Percentiles rank a stretch among this genome's conserved stretches.
phyloP scores from a whole-genome alignment of 1,284 basidiomycete genomes.

The Taiwanofungus camphoratus region DNA sequence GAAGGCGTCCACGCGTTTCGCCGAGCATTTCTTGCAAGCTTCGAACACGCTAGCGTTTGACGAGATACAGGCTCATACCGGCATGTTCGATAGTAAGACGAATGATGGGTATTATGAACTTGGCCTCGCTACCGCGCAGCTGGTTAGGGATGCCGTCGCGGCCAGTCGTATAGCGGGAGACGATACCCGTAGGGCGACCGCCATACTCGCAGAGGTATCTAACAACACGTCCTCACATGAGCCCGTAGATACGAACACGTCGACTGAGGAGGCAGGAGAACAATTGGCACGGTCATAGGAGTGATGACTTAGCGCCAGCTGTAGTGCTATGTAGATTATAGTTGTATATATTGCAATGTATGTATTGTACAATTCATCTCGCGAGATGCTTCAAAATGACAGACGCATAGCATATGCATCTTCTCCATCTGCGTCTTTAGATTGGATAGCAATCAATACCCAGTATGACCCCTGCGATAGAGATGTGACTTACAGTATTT shows the following conservation, averaged over 20 bases:
- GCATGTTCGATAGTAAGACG: slow-evolving; percentile 80
- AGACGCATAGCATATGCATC: slow-evolving; percentile 89
- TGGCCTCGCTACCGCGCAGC: slow-evolving; percentile 59
- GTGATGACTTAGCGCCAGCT: background rate
- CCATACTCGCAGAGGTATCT: no score
- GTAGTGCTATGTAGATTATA: no score
- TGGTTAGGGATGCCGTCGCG: slow-evolving; percentile 51
- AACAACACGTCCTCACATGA: no score
- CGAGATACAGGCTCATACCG: slow-evolving; percentile 84
- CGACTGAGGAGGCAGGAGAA: background rate
- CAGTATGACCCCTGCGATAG: no score
- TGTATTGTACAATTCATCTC: slow-evolving; percentile 11
- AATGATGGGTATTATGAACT: slow-evolving; percentile 90
- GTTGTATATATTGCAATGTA: slow-evolving; percentile 7
- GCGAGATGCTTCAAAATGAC: slow-evolving; percentile 40
- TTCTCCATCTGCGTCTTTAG: slow-evolving; percentile 80
- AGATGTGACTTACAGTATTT: slow-evolving; percentile 67
- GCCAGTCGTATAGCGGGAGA: slow-evolving; percentile 13
- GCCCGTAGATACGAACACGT: no score
- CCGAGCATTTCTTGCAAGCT: slow-evolving; percentile 53
- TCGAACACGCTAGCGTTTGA: slow-evolving; percentile 67
- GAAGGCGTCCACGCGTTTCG: slow-evolving; percentile 42
- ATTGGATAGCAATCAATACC: slow-evolving; percentile 26
- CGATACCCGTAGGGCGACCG: background rate
- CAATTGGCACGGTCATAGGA: no score